phyloP scores from a whole-genome alignment of 805 yeast species.

The Suhomyces sp. region DNA sequence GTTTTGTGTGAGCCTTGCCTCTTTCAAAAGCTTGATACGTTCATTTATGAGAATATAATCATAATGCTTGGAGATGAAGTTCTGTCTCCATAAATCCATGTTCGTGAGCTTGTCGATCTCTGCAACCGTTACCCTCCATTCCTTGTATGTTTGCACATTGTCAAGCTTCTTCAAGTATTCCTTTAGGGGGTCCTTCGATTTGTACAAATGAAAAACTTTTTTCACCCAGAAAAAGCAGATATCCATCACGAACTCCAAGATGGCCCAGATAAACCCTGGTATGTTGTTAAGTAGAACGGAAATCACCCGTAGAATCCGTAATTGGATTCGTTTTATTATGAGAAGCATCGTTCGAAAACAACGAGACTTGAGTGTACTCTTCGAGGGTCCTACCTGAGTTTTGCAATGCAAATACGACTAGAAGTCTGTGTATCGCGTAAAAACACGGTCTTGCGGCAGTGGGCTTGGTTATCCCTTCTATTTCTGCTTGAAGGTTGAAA shows the following conservation, averaged over 20 bases:
- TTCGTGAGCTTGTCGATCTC: constrained; percentile 50
- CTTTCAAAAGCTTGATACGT: constrained; percentile 58
- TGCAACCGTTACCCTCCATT: constrained; percentile 60
- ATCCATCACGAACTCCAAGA: constrained; percentile 44
- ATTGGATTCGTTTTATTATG: no score
- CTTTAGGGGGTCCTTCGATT: constrained; percentile 43
- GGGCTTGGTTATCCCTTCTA: no score
- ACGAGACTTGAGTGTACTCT: no score
- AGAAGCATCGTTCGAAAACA: no score
- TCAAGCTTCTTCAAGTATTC: constrained; percentile 50
- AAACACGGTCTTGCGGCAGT: no score
- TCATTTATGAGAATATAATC: constrained; percentile 83
- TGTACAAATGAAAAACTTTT: constrained; percentile 33
- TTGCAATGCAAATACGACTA: no score
- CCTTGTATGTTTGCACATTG: constrained; percentile 57
- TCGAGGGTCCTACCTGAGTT: no score
- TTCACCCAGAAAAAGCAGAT: constrained; percentile 48
- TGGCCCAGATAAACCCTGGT: constrained; percentile 41
- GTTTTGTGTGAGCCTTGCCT: constrained; percentile 62
- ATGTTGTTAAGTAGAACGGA: no score
- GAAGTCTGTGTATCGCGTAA: no score
- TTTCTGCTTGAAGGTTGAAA: no score
- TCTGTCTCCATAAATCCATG: constrained; percentile 67
- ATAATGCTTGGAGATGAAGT: constrained; percentile 75
- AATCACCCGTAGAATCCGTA: constrained; percentile 27